Evolutionary conservation across 352 stramenopile genomes (phyloP), one percentile per base, ranked within the genome.

Genomic region (Globisporangium okanoganense): DNA sequence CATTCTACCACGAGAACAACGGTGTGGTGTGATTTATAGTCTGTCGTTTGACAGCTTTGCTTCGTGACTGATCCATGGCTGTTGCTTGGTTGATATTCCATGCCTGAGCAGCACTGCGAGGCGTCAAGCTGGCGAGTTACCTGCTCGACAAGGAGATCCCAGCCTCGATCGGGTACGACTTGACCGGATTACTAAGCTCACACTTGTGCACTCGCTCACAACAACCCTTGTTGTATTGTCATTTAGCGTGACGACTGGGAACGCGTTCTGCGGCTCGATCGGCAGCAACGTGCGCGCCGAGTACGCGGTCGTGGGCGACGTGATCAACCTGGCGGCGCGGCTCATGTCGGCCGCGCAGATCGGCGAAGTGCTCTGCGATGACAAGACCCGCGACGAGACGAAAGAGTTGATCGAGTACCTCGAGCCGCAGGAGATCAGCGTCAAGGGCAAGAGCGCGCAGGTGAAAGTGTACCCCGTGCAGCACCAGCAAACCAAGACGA

Each of bases 1-100:
- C 87, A 13, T 90, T 90, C 56, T 92, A 88, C 63, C 85, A 94
- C 62, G 80, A 96, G 72, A 89, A 95, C 70, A 94, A 95, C 64
- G 75, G 80, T 87, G n/a, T n/a, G n/a, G n/a, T n/a, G n/a, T n/a
- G n/a, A n/a, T n/a, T n/a, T n/a, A n/a, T n/a, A n/a, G n/a, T n/a
- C n/a, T n/a, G n/a, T n/a, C n/a, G n/a, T n/a, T n/a, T n/a, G n/a
- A n/a, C n/a, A n/a, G 40, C 18, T 22, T 45, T 45, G 40, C 40
- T 45, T 22, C 14, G 5, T 16, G 38, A 43, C 8, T 50, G 22
- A 14, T 29, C 5, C 2, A 6, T 57, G 20, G 29, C 25, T 43
- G 0, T 40, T 57, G 60, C 36, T 56, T 66, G 55, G 29, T 33
- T 43, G 2, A 12, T 33, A 33, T 7, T 45, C 1, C 18, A 20